phyloP scores from a whole-genome alignment of 768 basidiomycete species.

The Boletus eberwhitei region DNA sequence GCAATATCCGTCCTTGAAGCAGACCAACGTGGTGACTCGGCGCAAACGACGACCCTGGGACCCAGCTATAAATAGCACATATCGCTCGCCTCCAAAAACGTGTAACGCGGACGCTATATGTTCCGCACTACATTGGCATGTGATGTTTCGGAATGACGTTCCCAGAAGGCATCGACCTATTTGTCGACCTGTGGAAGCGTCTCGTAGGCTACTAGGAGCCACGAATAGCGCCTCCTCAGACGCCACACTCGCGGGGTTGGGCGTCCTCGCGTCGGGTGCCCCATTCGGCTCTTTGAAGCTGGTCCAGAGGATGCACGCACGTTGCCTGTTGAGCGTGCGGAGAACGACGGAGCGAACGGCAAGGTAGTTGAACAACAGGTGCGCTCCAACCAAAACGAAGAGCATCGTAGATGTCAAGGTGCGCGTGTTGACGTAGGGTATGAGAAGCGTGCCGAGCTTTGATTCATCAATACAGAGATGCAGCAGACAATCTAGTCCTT shows the following conservation, averaged over 20 bases:
- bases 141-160: constrained; percentile 37
- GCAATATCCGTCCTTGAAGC: constrained; percentile 49
- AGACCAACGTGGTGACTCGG: constrained; percentile 35
- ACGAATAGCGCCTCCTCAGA: constrained; percentile 45
- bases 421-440: constrained; percentile 51
- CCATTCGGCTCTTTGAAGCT: constrained; percentile 8
- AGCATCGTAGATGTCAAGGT: constrained; percentile 49
- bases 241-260: constrained; percentile 39
- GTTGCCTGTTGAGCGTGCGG: constrained; percentile 58
- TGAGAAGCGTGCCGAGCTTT: constrained; percentile 58
- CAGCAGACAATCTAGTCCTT: constrained; percentile 14
- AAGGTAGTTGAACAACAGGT: constrained; percentile 56
- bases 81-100: constrained; percentile 44
- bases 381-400: constrained; percentile 48
- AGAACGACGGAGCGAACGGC: constrained; percentile 58
- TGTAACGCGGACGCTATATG: constrained; percentile 32
- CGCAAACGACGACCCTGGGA: not conserved
- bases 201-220: constrained; percentile 37
- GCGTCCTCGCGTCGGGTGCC: constrained; percentile 12
- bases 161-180: constrained; percentile 53
- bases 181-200: constrained; percentile 29
- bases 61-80: constrained; percentile 48
- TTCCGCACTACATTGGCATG: constrained; percentile 2
- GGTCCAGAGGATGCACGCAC: constrained; percentile 52
- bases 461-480: not conserved